Evolutionary conservation across 495 filamentous ascomycete genomes (phyloP).

Genomic region (Trichoderma gamsii): DNA sequence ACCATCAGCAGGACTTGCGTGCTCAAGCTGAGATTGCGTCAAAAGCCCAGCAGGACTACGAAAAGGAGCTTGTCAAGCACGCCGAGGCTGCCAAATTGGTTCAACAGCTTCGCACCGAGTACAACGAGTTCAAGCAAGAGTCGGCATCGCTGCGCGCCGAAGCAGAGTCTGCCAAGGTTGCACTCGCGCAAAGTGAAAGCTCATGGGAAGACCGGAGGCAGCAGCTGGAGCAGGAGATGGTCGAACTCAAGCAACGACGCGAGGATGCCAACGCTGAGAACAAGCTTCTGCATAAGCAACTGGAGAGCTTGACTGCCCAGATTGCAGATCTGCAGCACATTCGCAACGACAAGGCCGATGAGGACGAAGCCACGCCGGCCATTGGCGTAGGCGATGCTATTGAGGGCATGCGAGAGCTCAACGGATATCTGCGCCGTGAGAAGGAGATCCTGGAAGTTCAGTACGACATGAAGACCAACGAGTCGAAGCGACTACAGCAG

Average conservation of each 20-base stretch:
- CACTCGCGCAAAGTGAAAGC: slow-evolving; percentile 71
- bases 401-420: slow-evolving; percentile 78
- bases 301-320: slow-evolving; percentile 74
- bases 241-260: slow-evolving; percentile 67
- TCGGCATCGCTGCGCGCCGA: slow-evolving; percentile 64
- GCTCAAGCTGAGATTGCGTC: slow-evolving; percentile 89
- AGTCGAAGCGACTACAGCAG: slow-evolving; percentile 78
- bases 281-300: slow-evolving; percentile 76
- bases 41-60: slow-evolving; percentile 90
- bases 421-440: slow-evolving; percentile 85
- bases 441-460: slow-evolving; percentile 97
- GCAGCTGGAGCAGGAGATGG: slow-evolving; percentile 74
- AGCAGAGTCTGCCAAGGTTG: slow-evolving; percentile 71
- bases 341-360: slow-evolving; percentile 49
- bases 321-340: slow-evolving; percentile 70
- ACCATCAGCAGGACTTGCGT: slow-evolving; percentile 83
- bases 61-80: slow-evolving; percentile 87
- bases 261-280: slow-evolving; percentile 82
- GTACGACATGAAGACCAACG: slow-evolving; percentile 78
- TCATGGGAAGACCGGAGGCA: slow-evolving; percentile 80
- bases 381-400: slow-evolving; percentile 44
- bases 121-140: slow-evolving; percentile 74
- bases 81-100: slow-evolving; percentile 82
- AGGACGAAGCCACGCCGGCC: slow-evolving; percentile 31
- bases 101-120: slow-evolving; percentile 68